Conservation (phyloP, 805 yeast genomes). For the Starmerella vaccinii region DNA sequence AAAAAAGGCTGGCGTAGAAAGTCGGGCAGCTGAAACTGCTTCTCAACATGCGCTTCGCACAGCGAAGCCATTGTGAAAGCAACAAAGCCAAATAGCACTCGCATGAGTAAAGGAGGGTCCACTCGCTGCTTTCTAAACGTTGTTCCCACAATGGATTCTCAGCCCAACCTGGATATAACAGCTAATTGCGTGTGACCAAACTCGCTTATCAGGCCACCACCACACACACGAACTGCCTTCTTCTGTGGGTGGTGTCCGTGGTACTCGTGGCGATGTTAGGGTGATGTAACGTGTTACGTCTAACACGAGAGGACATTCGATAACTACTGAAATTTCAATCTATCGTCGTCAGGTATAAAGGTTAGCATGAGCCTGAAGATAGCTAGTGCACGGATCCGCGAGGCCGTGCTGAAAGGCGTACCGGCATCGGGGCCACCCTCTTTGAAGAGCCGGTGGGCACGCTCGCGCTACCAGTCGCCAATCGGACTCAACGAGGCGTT, state of each 20-base stretch:
- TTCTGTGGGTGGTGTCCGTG: not conserved
- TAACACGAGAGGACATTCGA: not conserved
- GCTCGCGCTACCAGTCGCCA: constrained; percentile 52
- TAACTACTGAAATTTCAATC: not conserved
- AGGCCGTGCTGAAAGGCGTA: constrained; percentile 26
- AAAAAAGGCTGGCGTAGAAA: constrained; percentile 5
- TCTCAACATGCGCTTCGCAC: constrained; percentile 5
- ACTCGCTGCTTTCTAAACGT: not conserved
- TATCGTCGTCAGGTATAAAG: not conserved
- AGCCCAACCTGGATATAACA: too few species aligned
- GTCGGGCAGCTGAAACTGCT: constrained; percentile 9
- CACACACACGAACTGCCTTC: too few species aligned
- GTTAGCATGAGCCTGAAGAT: constrained; percentile 19
- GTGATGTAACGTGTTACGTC: not conserved
- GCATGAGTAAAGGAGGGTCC: not conserved
- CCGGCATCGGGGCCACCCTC: constrained; percentile 26
- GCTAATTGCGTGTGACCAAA: not conserved
- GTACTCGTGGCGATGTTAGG: not conserved
- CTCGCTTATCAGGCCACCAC: too few species aligned
- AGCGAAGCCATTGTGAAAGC: not conserved
- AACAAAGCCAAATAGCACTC: not conserved
- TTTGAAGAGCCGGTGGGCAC: constrained; percentile 23
- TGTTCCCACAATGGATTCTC: too few species aligned
- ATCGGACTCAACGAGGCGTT: constrained; percentile 61
- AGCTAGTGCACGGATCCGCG: constrained; percentile 23